Conservation (phyloP, 306 rosid genomes). For the Trichosanthes cucumerina region DNA sequence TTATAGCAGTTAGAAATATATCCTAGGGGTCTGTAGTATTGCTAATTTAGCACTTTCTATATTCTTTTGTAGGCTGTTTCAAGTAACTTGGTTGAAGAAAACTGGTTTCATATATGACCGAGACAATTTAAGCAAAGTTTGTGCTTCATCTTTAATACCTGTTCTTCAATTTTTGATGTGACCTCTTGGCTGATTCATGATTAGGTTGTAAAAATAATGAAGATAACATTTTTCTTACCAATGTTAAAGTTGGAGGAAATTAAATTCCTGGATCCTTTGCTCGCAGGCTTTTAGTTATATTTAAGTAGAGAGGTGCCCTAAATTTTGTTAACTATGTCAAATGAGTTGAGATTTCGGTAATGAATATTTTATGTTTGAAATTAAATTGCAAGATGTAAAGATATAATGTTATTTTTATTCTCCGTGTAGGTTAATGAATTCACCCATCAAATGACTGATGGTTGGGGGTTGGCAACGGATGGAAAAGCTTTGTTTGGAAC, state of each 20-base stretch:
- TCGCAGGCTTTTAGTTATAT: neutral
- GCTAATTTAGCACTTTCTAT: constrained; percentile 26
- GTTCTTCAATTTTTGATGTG: constrained; percentile 16
- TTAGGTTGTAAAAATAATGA: neutral
- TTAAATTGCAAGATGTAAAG: neutral
- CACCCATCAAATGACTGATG: constrained; percentile 74
- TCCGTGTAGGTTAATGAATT: constrained; percentile 44
- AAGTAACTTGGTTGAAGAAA: constrained; percentile 67
- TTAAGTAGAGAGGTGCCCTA: neutral
- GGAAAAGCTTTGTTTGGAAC: constrained; percentile 80
- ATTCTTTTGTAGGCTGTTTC: constrained; percentile 68
- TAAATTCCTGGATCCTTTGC: neutral
- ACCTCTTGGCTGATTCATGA: neutral
- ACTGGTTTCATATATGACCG: constrained; percentile 68
- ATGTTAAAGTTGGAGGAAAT: neutral
- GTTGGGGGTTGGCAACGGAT: constrained; percentile 97
- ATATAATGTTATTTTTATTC: constrained; percentile 3
- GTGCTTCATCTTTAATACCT: constrained; percentile 41
- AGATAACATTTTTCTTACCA: neutral
- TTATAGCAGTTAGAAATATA: neutral
- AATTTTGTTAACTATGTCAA: neutral
- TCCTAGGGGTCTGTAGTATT: neutral
- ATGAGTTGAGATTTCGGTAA: neutral
- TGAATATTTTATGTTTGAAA: neutral
- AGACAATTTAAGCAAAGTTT: constrained; percentile 56